These are phyloP conservation scores for Botryosphaeria dothidea DNA, from an alignment of 2,329 filamentous ascomycete species.

Conservation along the genomic window DNA sequence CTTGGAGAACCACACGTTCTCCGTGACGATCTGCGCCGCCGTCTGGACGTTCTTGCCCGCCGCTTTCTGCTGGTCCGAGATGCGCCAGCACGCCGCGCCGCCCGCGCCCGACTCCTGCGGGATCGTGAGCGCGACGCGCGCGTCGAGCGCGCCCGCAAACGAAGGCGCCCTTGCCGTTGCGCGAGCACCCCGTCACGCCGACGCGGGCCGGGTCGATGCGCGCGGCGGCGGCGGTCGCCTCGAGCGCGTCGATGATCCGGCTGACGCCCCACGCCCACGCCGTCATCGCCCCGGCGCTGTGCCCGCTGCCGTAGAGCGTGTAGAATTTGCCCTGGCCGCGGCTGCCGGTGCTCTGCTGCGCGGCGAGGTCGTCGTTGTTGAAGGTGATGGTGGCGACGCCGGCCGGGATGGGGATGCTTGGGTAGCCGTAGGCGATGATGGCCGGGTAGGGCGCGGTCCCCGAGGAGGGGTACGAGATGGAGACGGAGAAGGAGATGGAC, in stretches of 20 bases:
- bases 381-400: constrained; percentile 61
- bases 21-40: constrained; percentile 57
- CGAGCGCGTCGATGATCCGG: constrained; percentile 61
- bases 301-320: constrained; percentile 56
- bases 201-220: constrained; percentile 45
- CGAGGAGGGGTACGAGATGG: constrained; percentile 40
- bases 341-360: constrained; percentile 46
- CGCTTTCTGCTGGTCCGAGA: constrained; percentile 46
- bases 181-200: constrained; percentile 64
- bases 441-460: constrained; percentile 55
- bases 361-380: constrained; percentile 59
- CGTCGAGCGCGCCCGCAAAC: constrained; percentile 61
- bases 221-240: constrained; percentile 46
- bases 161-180: constrained; percentile 65
- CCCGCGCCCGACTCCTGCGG: constrained; percentile 65
- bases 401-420: constrained; percentile 57
- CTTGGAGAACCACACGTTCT: constrained; percentile 65
- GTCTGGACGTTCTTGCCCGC: constrained; percentile 63
- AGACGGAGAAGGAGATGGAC: constrained; percentile 38
- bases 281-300: constrained; percentile 59
- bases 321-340: constrained; percentile 63
- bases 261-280: constrained; percentile 66
- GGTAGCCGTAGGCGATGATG: constrained; percentile 58
- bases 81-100: constrained; percentile 62
- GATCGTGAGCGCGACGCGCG: constrained; percentile 61